Percentiles rank a stretch among this genome's conserved stretches.
phyloP scores from a whole-genome alignment of 2,329 filamentous ascomycete genomes.

The Venturia oleaginea region DNA sequence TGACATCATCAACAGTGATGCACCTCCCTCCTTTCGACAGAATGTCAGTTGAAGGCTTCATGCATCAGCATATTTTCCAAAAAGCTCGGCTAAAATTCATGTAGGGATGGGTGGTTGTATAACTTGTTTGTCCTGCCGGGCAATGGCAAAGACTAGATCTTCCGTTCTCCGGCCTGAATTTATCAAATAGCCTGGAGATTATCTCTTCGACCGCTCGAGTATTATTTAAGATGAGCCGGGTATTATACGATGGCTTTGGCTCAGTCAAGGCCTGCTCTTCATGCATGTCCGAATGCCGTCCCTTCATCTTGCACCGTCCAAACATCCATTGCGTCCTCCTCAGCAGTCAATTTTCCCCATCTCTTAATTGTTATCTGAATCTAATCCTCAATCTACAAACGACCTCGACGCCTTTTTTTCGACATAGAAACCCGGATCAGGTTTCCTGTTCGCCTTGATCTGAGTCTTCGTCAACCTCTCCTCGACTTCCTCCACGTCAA shows the following conservation, averaged over 20 bases:
- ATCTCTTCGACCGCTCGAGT: neutral
- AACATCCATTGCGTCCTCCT: neutral
- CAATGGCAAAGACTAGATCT: neutral
- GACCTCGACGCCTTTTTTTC: slow-evolving; percentile 41
- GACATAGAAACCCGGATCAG: slow-evolving; percentile 71
- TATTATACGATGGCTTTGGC: neutral
- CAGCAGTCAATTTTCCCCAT: neutral
- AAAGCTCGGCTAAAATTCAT: neutral
- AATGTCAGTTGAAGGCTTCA: too few species aligned
- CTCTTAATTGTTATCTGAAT: neutral
- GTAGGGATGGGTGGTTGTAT: neutral
- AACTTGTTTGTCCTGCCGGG: neutral
- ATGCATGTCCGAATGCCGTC: neutral
- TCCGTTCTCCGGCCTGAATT: too few species aligned
- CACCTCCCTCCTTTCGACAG: too few species aligned
- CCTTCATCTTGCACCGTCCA: neutral
- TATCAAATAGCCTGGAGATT: neutral
- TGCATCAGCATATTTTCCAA: too few species aligned
- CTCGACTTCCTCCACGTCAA: slow-evolving; percentile 71
- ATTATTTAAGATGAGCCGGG: neutral
- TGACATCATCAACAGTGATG: too few species aligned
- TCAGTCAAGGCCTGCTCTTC: neutral
- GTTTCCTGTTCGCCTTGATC: slow-evolving; percentile 61
- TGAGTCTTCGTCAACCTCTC: slow-evolving; percentile 53
- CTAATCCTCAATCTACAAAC: neutral